Evolutionary conservation across 805 yeast species (phyloP).

Genomic region (Starmerella potacharoeniae): DNA sequence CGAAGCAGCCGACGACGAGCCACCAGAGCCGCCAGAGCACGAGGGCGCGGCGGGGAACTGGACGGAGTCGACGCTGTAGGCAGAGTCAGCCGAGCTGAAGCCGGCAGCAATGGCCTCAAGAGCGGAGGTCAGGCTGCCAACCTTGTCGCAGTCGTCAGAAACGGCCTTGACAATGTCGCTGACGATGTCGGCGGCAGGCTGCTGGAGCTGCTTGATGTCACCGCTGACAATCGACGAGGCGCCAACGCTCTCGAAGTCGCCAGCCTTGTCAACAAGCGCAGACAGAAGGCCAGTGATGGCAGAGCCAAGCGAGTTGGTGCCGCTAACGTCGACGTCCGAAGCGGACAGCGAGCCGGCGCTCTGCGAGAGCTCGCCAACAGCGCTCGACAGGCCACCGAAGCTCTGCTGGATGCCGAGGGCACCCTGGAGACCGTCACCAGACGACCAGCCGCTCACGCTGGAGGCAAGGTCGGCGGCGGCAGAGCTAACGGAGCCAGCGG

Average conservation of each 20-base stretch:
- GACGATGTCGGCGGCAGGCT: conserved; percentile 21
- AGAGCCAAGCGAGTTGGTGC: conserved; percentile 10
- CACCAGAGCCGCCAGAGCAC: conserved; percentile 5
- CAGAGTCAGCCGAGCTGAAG: conserved; percentile 15
- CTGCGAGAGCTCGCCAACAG: conserved; percentile 16
- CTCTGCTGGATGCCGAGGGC: conserved; percentile 26
- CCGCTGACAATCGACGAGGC: conserved; percentile 20
- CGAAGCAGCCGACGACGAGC: conserved; percentile 10
- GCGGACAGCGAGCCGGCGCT: conserved; percentile 11
- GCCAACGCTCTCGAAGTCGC: conserved; percentile 22
- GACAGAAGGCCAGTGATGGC: conserved; percentile 19
- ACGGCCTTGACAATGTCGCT: conserved; percentile 16
- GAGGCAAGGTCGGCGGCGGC: conserved; percentile 12
- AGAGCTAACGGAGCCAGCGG: conserved; percentile 8
- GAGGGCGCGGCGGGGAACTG: conserved; percentile 12
- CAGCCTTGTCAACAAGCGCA: conserved; percentile 22
- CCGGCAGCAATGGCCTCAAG: conserved; percentile 13
- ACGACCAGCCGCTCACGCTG: conserved; percentile 13
- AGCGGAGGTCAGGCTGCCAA: conserved; percentile 11
- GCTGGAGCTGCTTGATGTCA: conserved; percentile 20
- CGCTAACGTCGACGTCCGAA: conserved; percentile 12
- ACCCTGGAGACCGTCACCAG: conserved; percentile 23
- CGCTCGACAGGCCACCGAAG: conserved; percentile 19
- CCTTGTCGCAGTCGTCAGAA: conserved; percentile 13
- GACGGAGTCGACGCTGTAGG: conserved; percentile 15